Base-by-base conservation (phyloP, 139 green algal species). In the Closterium sp. region DNA sequence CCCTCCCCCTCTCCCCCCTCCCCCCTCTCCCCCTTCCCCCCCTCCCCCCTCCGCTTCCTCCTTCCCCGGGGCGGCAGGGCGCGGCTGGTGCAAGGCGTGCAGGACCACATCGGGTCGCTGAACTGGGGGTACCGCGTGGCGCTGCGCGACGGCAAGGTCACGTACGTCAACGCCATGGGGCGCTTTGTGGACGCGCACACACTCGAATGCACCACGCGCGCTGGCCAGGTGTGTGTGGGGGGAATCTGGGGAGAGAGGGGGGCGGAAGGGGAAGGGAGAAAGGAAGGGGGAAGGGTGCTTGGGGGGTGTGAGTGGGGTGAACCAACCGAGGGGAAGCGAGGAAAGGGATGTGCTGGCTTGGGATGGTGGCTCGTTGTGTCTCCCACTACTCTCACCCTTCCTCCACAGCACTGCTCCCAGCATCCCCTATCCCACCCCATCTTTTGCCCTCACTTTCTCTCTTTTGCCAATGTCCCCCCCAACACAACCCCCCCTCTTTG, bases 51-150 rank as follows among this genome's bases (percentile, higher is more conserved):
- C 38, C 38, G 1, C 38, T 10, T 66, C 38, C 9, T 66, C 38
- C 38, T 9, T 66, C 4, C 38, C 1, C 3, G 38, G 38, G 38
- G 43, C 2, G 43, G 87, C 84, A 94, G 94, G 94, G 64, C 34
- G 35, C 94, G 90, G 81, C 89, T 96, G 91, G 94, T 96, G 85
- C 64, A 84, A 30, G 30, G 36, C 33, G 94, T 95, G 34, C 94
- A 96, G 89, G 86, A 96, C 89, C 91, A 96, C 91, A 95, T 96
- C 85, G 91, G 92, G 33, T 95, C 92, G 12, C 85, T 96, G 4
- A 96, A 96, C 88, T 96, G 91, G 64, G 95, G 95, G n/a, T 96
- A 96, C 81, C 87, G 89, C 12, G 91, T 94, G 36, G 89, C 88
- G 86, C 90, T 96, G 38, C 93, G 95, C n/a, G 94, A 95, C 76